These are phyloP conservation scores for Microdochium trichocladiopsis DNA, from an alignment of 2,329 filamentous ascomycete genomes.

Conservation along the genomic window DNA sequence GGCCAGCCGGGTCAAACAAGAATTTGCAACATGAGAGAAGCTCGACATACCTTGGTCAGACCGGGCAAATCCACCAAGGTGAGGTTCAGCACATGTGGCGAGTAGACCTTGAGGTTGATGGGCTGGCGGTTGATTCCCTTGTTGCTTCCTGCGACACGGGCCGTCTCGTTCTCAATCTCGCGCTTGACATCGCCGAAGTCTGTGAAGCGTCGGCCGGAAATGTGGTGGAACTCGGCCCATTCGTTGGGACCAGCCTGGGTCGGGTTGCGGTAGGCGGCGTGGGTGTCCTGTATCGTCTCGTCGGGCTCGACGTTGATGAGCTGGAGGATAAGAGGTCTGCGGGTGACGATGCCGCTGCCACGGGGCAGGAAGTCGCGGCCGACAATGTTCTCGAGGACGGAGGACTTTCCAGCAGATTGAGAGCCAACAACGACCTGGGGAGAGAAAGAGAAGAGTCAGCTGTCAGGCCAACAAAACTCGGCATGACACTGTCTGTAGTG, in stretches of 20 bases:
- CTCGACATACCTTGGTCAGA: constrained; percentile 69
- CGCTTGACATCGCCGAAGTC: constrained; percentile 91
- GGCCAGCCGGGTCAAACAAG: neutral
- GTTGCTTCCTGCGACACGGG: constrained; percentile 86
- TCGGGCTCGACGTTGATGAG: constrained; percentile 94
- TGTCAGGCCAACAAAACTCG: too few relatives aligned
- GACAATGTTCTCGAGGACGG: constrained; percentile 97
- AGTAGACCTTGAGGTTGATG: constrained; percentile 98
- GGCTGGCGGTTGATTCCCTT: constrained; percentile 97
- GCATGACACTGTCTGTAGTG: too few relatives aligned
- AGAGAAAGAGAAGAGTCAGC: constrained; percentile 5
- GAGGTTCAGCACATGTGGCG: constrained; percentile 90
- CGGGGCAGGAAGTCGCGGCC: constrained; percentile 94
- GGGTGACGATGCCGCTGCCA: constrained; percentile 93
- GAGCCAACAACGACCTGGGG: constrained; percentile 91
- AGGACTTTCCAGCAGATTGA: constrained; percentile 97
- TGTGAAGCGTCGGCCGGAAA: constrained; percentile 80
- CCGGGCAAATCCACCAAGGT: constrained; percentile 94
- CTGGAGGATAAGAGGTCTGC: constrained; percentile 89
- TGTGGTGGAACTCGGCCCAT: constrained; percentile 96
- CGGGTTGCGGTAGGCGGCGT: constrained; percentile 70
- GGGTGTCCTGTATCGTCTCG: constrained; percentile 54
- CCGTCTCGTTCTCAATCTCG: constrained; percentile 96
- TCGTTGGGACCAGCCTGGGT: constrained; percentile 59
- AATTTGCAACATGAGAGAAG: neutral